Base-by-base conservation (phyloP, 108 stramenopile species). In the Mediolabrus comicus region DNA sequence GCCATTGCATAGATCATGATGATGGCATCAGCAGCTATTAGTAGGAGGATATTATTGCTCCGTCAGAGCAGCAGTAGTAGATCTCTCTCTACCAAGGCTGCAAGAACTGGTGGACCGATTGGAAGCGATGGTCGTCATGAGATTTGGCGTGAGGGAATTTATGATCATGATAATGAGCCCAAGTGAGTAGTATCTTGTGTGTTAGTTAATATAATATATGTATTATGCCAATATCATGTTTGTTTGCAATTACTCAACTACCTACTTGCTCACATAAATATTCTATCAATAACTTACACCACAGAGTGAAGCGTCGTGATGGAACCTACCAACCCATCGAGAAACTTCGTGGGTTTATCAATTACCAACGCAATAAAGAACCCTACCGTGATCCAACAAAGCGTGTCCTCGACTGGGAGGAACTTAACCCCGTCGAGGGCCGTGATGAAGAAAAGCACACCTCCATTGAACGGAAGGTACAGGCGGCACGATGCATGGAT, bases 401-500 rank as follows among this genome's bases (percentile, higher is more conserved):
- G 62, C 95, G 96, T 38, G 80, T 97, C 34, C 67, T 88, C 49
- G 98, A 97, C 81, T 98, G 98, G 96, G 89, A 72, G 46, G 98
- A 98, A 87, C 93, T 97, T 65, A 98, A 98, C 76, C 92, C 94
- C 16, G 77, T 73, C 17, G 89, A 88, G 33, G 89, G 83, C 13
- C 59, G 65, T 26, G 87, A 94, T 36, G 82, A 80, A 6, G 77
- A 82, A 13, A 67, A 84, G 25, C 96, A 96, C 86, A 89, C 96
- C 13, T 79, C 62, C 29, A 75, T 94, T 26, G 97, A 98, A 78
- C 90, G 93, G 11, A 97, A 94, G 63, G 95, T 97, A 24, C 95
- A 94, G 79, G 91, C 92, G 5, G 91, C 95, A 8, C 91, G 97
- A 16, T 98, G 97, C 86, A 98, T 98, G 97, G 96, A 98, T 79